Base-by-base conservation (phyloP, 176 grass and related monocot species). In the Saccharum spontaneum region DNA sequence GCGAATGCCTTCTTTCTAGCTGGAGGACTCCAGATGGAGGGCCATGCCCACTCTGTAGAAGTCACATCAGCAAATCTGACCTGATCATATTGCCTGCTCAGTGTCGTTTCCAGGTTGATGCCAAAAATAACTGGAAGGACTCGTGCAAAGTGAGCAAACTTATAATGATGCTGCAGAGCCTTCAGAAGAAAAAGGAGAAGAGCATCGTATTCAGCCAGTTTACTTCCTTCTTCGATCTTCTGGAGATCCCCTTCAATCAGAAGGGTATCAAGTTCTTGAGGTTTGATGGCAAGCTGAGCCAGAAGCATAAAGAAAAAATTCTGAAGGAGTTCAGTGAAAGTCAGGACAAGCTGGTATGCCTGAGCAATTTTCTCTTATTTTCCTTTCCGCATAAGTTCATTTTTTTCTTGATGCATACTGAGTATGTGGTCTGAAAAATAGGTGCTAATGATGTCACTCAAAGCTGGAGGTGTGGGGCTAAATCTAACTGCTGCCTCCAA, bases 191-290 rank as follows among this genome's bases (percentile, higher is more conserved):
- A 59, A 86, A 71, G 73, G 95, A 98, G 83, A 98, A 98, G 83
- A 98, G 95, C 74, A 98, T 95, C 49, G 89, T 98, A 28, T 98
- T 98, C 86, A 98, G 95, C 84, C 92, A 95, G 83, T 95, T 94
- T 80, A 98, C 95, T 44, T 94, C 87, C 8, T 98, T 98, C 85
- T 90, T 98, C 10, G 95, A 98, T 90, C 91, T 98, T 34, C 33
- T 95, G 28, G 90, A 93, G 87, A 90, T 93, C 52, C 79, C 90
- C 13, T 86, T 98, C 11, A 91, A 22, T 23, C 92, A 81, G 66
- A 90, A 86, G 46, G 77, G 87, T 14, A 88, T 98, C 23, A 80
- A 90, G 49, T 98, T 95, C 87, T 81, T 95, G 28, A 90, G 92
- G 76, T 93, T 90, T 90, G 92, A 95, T 87, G 92, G 95, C 24